phyloP scores from a whole-genome alignment of 2,329 filamentous ascomycete genomes.

The Arachnopeziza araneosa region DNA sequence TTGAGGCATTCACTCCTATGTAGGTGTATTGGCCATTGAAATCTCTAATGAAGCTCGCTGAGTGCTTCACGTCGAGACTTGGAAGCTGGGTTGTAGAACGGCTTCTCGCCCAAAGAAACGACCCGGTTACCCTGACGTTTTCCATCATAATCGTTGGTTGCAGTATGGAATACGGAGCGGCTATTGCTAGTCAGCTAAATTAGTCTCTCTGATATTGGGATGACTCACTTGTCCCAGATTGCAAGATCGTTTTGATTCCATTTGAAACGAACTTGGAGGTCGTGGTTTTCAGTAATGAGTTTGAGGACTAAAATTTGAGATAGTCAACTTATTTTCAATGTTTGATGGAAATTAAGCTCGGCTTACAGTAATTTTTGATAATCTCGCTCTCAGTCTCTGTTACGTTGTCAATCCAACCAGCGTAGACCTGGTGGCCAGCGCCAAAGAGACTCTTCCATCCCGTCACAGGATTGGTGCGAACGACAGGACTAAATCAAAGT shows the following conservation, averaged over 20 bases:
- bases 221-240: conserved; percentile 58
- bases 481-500: conserved; percentile 35
- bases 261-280: conserved; percentile 49
- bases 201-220: not conserved
- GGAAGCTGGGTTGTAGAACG: conserved; percentile 41
- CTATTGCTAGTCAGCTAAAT: conserved; percentile 16
- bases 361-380: conserved; percentile 16
- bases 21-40: no score
- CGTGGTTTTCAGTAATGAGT: conserved; percentile 49
- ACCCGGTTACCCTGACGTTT: conserved; percentile 36
- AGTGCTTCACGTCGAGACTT: conserved; percentile 37
- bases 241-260: conserved; percentile 50
- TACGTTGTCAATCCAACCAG: conserved; percentile 46
- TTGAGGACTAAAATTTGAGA: conserved; percentile 30
- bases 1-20: no score
- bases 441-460: conserved; percentile 42
- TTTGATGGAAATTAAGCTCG: not conserved
- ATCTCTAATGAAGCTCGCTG: not conserved
- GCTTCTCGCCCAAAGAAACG: conserved; percentile 43
- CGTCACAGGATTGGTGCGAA: conserved; percentile 53
- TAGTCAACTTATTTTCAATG: not conserved
- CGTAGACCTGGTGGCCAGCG: conserved; percentile 38
- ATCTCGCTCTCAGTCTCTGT: conserved; percentile 48
- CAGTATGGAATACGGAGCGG: conserved; percentile 42
- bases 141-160: conserved; percentile 56